Conservation (phyloP, 768 basidiomycete genomes). For the Termitomyces sp. region DNA sequence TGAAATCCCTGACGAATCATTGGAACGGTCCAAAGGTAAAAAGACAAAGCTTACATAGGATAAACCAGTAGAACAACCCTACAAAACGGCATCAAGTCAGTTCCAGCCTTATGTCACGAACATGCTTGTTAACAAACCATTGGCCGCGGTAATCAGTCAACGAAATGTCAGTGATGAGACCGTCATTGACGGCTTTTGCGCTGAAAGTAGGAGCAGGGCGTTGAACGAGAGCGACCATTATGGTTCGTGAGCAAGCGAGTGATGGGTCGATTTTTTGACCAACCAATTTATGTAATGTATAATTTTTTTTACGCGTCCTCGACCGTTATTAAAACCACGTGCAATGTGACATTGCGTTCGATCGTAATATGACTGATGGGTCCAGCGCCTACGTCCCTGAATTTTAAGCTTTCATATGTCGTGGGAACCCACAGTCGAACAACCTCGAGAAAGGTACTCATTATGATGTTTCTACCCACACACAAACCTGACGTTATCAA, state of each 20-base stretch:
- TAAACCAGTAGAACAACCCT: conserved; percentile 96
- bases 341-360: neutral
- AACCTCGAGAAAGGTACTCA: too few species aligned
- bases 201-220: conserved; percentile 81
- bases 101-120: neutral
- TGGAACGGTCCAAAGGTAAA: neutral
- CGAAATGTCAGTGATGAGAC: conserved; percentile 74
- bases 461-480: too few species aligned
- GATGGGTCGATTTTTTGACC: neutral
- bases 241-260: neutral
- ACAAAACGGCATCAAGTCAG: conserved; percentile 6
- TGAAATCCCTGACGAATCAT: conserved; percentile 59
- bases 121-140: conserved; percentile 49
- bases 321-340: conserved; percentile 8
- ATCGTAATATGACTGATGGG: neutral
- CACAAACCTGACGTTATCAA: too few species aligned
- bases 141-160: conserved; percentile 68
- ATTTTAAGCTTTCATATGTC: neutral
- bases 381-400: neutral
- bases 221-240: conserved; percentile 65
- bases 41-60: conserved; percentile 59
- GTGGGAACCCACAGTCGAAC: neutral
- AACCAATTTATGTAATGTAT: conserved; percentile 9
- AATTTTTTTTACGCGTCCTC: conserved; percentile 15
- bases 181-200: conserved; percentile 68